phyloP scores from a whole-genome alignment of 306 rosid genomes.

The Rubus parviflorus region DNA sequence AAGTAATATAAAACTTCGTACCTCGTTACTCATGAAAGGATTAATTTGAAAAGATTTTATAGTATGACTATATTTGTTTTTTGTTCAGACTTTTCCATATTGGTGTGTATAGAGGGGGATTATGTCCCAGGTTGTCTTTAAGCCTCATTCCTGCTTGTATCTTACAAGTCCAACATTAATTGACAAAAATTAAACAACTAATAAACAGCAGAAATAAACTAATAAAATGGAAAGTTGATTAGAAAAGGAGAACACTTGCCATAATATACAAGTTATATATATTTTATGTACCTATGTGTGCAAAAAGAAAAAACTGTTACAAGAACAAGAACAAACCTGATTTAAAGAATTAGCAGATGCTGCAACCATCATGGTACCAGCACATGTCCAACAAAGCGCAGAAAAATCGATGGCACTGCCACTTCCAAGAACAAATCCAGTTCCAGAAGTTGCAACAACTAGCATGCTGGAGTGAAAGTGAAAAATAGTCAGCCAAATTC shows the following conservation, averaged over 20 bases:
- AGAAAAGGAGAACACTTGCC: not conserved
- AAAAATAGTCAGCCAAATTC: conserved; percentile 4
- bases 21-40: too few relatives aligned
- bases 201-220: not conserved
- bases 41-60: too few relatives aligned
- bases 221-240: not conserved
- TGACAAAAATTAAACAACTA: too few relatives aligned
- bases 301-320: not conserved
- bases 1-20: too few relatives aligned
- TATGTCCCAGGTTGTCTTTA: too few relatives aligned
- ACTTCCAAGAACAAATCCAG: conserved; percentile 92
- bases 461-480: conserved; percentile 59
- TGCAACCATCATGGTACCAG: conserved; percentile 98
- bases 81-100: too few relatives aligned
- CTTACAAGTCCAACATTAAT: too few relatives aligned
- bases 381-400: conserved; percentile 77
- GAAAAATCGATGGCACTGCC: conserved; percentile 56
- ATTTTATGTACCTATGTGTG: not conserved
- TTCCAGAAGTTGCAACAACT: conserved; percentile 95
- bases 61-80: too few relatives aligned
- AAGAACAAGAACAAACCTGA: conserved; percentile 57
- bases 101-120: too few relatives aligned
- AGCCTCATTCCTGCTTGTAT: too few relatives aligned
- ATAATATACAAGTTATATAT: not conserved
- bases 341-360: conserved; percentile 91